phyloP scores from a whole-genome alignment of 108 stramenopile species.

The Nitzschia inconspicua region DNA sequence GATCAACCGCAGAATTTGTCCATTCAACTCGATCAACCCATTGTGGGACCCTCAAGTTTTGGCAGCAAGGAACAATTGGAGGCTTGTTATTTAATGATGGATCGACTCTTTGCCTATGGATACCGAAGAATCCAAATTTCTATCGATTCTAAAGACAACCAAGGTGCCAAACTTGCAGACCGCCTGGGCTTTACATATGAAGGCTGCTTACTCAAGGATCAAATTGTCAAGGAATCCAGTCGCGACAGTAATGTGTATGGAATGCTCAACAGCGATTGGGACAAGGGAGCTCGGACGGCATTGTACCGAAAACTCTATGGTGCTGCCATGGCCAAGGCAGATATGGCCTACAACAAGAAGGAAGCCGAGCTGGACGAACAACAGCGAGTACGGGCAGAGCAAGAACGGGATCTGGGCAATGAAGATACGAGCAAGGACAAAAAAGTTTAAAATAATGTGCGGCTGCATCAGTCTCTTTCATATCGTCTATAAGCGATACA shows the following conservation, averaged over 20 bases:
- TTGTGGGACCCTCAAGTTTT: conserved; percentile 49
- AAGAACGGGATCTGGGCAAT: conserved; percentile 24
- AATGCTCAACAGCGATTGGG: conserved; percentile 87
- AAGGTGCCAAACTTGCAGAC: conserved; percentile 48
- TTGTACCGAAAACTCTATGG: conserved; percentile 74
- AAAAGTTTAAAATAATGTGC: too few species aligned
- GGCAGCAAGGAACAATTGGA: conserved; percentile 72
- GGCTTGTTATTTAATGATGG: conserved; percentile 73
- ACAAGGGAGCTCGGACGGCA: conserved; percentile 64
- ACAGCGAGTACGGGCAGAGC: conserved; percentile 32
- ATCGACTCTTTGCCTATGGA: conserved; percentile 78
- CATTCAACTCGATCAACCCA: conserved; percentile 72
- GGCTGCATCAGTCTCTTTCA: too few species aligned
- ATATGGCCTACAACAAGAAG: conserved; percentile 56
- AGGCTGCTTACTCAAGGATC: conserved; percentile 60
- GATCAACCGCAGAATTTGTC: conserved; percentile 72
- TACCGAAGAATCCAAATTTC: conserved; percentile 80
- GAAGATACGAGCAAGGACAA: too few species aligned
- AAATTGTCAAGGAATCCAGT: conserved; percentile 77
- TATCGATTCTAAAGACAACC: conserved; percentile 60
- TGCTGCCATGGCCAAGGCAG: conserved; percentile 40
- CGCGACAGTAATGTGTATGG: conserved; percentile 77
- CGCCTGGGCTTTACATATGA: conserved; percentile 78
- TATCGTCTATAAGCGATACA: too few species aligned
- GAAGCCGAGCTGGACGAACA: conserved; percentile 74